Evolutionary conservation across 225 moss, liverwort and hornwort species (phyloP).

Genomic region (Takakia lepidozioides): DNA sequence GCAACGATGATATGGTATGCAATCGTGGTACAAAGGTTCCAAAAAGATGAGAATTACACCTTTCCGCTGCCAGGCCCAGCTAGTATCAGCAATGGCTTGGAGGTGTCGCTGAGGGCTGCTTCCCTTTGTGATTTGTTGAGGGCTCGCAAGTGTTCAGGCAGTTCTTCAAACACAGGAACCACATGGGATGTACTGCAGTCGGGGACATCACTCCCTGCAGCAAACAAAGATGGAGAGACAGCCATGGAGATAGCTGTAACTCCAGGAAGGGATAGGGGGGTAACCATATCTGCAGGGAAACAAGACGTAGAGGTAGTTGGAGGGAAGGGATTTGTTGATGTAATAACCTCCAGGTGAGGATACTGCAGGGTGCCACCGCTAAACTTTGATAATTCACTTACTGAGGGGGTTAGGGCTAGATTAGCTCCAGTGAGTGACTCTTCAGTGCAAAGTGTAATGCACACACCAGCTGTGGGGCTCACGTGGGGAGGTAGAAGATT

Average conservation of each 20-base stretch:
- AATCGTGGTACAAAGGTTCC: no score
- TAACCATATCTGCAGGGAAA: conserved; percentile 6
- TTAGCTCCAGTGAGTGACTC: background rate
- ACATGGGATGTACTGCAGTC: conserved; percentile 12
- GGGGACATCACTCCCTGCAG: conserved; percentile 8
- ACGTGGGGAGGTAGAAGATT: no score
- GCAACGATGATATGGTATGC: no score
- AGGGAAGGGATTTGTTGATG: conserved; percentile 8
- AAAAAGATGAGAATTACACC: conserved; percentile 24
- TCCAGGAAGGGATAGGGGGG: background rate
- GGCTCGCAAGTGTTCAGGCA: conserved; percentile 43
- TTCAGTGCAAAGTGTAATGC: conserved; percentile 9
- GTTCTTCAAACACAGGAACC: conserved; percentile 3
- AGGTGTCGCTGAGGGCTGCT: conserved; percentile 70
- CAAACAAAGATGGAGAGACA: conserved; percentile 12
- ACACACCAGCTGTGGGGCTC: no score
- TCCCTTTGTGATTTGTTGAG: conserved; percentile 73
- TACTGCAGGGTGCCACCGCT: conserved; percentile 14
- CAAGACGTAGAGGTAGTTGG: conserved; percentile 5
- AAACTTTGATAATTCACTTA: conserved; percentile 12
- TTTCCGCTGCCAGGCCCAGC: conserved; percentile 99
- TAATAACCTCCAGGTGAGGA: conserved; percentile 5
- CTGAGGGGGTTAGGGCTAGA: background rate
- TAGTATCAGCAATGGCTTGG: conserved; percentile 71
- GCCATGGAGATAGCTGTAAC: no score